phyloP scores from a whole-genome alignment of 2,329 filamentous ascomycete genomes.

The Bipolaris cookei region DNA sequence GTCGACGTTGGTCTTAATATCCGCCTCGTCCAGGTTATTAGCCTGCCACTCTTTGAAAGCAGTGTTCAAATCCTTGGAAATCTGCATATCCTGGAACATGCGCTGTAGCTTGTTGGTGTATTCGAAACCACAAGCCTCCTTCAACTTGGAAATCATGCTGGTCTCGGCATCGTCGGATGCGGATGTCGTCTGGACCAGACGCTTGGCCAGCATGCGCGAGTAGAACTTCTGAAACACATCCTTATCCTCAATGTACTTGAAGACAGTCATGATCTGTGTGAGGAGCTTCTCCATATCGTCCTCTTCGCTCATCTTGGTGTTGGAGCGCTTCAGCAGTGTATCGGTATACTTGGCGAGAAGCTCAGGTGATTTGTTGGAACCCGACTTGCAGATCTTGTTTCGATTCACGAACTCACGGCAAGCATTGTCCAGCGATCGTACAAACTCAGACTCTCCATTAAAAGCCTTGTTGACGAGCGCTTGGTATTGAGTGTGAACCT shows the following conservation, averaged over 20 bases:
- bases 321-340: slow-evolving; percentile 83
- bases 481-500: slow-evolving; percentile 93
- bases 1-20: slow-evolving; percentile 74
- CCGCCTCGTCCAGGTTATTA: slow-evolving; percentile 67
- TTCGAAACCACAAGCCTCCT: slow-evolving; percentile 97
- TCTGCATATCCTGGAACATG: slow-evolving; percentile 99
- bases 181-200: slow-evolving; percentile 91
- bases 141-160: slow-evolving; percentile 99
- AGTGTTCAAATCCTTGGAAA: slow-evolving; percentile 93
- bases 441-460: slow-evolving; percentile 94
- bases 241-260: slow-evolving; percentile 99
- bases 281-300: slow-evolving; percentile 89
- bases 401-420: slow-evolving; percentile 98
- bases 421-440: slow-evolving; percentile 92
- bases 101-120: slow-evolving; percentile 99
- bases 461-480: slow-evolving; percentile 91
- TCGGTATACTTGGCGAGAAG: slow-evolving; percentile 95
- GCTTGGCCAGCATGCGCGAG: slow-evolving; percentile 92
- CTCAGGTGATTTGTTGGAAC: slow-evolving; percentile 92
- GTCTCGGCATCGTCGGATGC: slow-evolving; percentile 97
- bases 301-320: slow-evolving; percentile 89
- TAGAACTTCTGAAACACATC: slow-evolving; percentile 99
- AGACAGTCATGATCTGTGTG: slow-evolving; percentile 96
- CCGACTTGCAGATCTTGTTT: slow-evolving; percentile 93
- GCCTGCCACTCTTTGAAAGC: slow-evolving; percentile 82